phyloP scores from a whole-genome alignment of 2,329 filamentous ascomycete species.

The Paracorniculantispora psalliotae region DNA sequence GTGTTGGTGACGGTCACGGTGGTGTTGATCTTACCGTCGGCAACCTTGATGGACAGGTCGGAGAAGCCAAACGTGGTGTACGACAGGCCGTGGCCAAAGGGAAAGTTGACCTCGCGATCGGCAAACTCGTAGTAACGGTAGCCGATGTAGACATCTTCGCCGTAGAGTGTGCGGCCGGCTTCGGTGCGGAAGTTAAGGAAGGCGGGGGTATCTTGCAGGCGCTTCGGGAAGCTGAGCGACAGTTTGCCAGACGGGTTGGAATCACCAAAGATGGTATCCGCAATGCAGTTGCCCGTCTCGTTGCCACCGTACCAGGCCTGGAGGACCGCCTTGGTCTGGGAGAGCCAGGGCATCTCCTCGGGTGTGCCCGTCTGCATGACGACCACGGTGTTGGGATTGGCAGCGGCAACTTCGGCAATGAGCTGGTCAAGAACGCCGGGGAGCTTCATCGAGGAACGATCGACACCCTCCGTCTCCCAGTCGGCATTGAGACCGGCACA shows the following conservation, averaged over 20 bases:
- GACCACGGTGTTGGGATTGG: slow-evolving; percentile 65
- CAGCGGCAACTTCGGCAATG: slow-evolving; percentile 59
- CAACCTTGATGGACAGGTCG: slow-evolving; percentile 42
- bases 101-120: slow-evolving; percentile 61
- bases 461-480: slow-evolving; percentile 75
- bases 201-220: slow-evolving; percentile 65
- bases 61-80: slow-evolving; percentile 65
- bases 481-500: slow-evolving; percentile 74
- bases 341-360: slow-evolving; percentile 65
- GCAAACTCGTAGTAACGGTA: slow-evolving; percentile 76
- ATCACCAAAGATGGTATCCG: slow-evolving; percentile 70
- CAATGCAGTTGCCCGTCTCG: slow-evolving; percentile 76
- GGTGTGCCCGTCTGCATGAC: slow-evolving; percentile 76
- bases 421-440: slow-evolving; percentile 69
- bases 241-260: slow-evolving; percentile 72
- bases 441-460: slow-evolving; percentile 73
- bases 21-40: slow-evolving; percentile 43
- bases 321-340: slow-evolving; percentile 52
- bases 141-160: slow-evolving; percentile 75
- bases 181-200: slow-evolving; percentile 72
- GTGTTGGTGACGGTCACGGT: slow-evolving; percentile 55
- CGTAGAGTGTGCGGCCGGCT: slow-evolving; percentile 67
- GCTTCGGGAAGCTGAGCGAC: slow-evolving; percentile 65
- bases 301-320: slow-evolving; percentile 88
- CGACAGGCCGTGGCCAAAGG: slow-evolving; percentile 75